Conservation (phyloP, 176 grass and related monocot species). For the Zizania latifolia region DNA sequence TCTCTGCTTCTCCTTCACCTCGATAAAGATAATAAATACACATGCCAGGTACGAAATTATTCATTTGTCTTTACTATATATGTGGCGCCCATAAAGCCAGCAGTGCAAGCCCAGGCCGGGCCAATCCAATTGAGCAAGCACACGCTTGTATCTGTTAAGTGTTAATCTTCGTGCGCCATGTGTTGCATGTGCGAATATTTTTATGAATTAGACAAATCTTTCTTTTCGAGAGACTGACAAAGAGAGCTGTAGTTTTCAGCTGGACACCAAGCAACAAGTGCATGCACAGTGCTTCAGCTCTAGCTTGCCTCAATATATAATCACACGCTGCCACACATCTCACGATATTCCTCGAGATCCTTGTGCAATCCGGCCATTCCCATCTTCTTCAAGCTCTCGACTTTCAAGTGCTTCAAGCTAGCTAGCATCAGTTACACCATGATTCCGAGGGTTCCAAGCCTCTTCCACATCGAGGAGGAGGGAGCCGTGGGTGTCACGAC, state of each 20-base stretch:
- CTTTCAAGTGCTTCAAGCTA: not conserved
- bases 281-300: not conserved
- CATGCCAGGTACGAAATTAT: not conserved
- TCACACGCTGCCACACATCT: not conserved
- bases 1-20: not conserved
- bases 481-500: not conserved
- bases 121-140: not conserved
- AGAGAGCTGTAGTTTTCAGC: not conserved
- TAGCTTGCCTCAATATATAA: constrained; percentile 12
- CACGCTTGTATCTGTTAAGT: not conserved
- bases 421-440: not conserved
- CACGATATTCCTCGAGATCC: not conserved
- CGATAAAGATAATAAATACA: not conserved
- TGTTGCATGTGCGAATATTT: constrained; percentile 22
- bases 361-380: not conserved
- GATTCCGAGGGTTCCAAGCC: constrained; percentile 24
- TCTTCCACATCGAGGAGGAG: constrained; percentile 35
- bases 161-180: not conserved
- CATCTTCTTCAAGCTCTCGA: too few relatives aligned
- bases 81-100: constrained; percentile 2
- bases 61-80: not conserved
- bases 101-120: not conserved
- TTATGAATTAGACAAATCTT: not conserved
- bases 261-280: not conserved
- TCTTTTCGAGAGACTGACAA: not conserved